Base-by-base conservation (phyloP, 2,329 filamentous ascomycete genomes). In the Penicillium sp. region DNA sequence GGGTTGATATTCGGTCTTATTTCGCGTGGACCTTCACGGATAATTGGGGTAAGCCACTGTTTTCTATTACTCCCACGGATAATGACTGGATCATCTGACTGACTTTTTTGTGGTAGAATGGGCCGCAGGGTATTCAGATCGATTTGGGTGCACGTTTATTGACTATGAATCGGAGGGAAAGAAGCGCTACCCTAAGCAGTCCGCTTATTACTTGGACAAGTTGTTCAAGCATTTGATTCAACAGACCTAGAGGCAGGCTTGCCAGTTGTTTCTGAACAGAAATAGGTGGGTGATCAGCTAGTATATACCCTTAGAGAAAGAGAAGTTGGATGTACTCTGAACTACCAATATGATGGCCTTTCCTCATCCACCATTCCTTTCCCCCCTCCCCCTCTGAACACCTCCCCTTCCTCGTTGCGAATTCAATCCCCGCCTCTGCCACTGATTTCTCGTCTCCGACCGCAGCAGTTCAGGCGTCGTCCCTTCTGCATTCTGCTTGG, bases 1-100 rank as follows among this genome's bases (percentile, higher is more conserved):
- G 88, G 13, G 89, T 92, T 54, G 84, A 93, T 68, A 88, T 93
- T 58, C 83, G 84, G 67, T 91, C 88, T 3, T 94, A 93, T 79
- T 85, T 92, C 79, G 91, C 89, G 17, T 94, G 91, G 91, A 91
- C 88, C 68, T 84, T 94, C 62, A 86, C 93, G 82, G 91, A 94
- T 60, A 74, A 74, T 22, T 74, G 72, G 82, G 71, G 82, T 85
- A 79, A 76, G 83, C 57, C 19, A 26, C 13, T 44, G 4, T 35
- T 9, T n/a, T 9, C n/a, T 33, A 10, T 30, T 35, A 5, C 3
- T 17, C 9, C 17, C 3, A 38, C 22, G 6, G 33, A 28, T 3
- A 28, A 54, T 9, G 6, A 3, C 30, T n/a, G 49, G 17, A 17
- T 50, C 57, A 12, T 58, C 53, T 56, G 13, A 22, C 24, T 40